These are phyloP conservation scores for Boletellus deceptivus DNA, from an alignment of 1,284 basidiomycete species.

Conservation along the genomic window DNA sequence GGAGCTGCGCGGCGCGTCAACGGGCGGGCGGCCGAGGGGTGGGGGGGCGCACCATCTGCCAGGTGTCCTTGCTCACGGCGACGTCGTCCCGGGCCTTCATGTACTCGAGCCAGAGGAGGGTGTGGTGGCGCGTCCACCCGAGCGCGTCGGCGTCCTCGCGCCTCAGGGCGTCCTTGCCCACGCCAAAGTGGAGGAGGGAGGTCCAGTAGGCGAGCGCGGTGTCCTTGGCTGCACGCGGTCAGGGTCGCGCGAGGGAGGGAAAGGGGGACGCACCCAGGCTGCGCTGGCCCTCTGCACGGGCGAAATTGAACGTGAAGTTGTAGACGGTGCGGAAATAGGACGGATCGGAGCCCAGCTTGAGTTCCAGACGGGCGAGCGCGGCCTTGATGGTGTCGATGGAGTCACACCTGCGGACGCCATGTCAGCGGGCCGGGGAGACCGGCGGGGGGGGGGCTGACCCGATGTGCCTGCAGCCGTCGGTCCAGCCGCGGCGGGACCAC, in stretches of 20 bases:
- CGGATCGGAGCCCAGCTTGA: conserved; percentile 65
- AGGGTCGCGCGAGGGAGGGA: neutral
- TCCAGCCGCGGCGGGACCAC: conserved; percentile 76
- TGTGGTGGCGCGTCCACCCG: conserved; percentile 67
- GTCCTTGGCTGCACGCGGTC: conserved; percentile 52
- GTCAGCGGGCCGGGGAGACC: conserved; percentile 8
- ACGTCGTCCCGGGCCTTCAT: conserved; percentile 68
- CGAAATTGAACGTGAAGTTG: conserved; percentile 86
- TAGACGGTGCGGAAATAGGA: conserved; percentile 87
- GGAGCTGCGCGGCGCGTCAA: conserved; percentile 51
- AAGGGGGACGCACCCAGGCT: conserved; percentile 54
- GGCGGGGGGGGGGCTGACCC: conserved; percentile 43
- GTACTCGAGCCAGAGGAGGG: conserved; percentile 85
- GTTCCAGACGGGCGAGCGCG: conserved; percentile 56
- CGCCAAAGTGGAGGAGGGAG: conserved; percentile 78
- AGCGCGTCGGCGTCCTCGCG: conserved; percentile 40
- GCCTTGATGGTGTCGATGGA: conserved; percentile 66
- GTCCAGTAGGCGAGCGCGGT: conserved; percentile 84
- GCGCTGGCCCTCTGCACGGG: conserved; percentile 71
- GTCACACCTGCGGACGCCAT: conserved; percentile 51
- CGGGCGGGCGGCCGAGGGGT: neutral
- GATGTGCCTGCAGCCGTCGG: conserved; percentile 76
- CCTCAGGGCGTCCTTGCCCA: conserved; percentile 68
- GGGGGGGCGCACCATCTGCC: conserved; percentile 69
- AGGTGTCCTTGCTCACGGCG: conserved; percentile 93